Percentiles rank a stretch among this genome's conserved stretches.
phyloP scores from a whole-genome alignment of 2,329 filamentous ascomycete species.

The Pseudocercospora pini-densiflorae region DNA sequence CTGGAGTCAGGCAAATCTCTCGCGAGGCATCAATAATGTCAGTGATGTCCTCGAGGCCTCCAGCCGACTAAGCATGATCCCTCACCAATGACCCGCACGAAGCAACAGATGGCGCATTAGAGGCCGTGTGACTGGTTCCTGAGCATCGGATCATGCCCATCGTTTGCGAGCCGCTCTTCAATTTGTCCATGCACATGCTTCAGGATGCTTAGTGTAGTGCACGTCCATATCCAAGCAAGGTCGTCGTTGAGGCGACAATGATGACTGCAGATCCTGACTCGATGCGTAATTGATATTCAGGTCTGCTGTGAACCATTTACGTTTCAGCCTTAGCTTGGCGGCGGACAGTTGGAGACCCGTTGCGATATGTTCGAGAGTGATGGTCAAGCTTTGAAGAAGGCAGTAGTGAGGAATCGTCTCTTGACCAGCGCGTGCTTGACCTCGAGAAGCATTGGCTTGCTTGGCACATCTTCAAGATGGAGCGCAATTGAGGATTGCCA shows the following conservation, averaged over 20 bases:
- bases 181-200: background rate
- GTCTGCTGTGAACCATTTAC: constrained; percentile 7
- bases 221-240: background rate
- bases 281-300: constrained; percentile 7
- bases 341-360: constrained; percentile 18
- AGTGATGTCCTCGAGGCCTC: background rate
- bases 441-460: background rate
- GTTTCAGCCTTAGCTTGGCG: constrained; percentile 13
- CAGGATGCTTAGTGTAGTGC: background rate
- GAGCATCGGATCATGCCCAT: background rate
- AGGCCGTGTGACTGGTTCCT: constrained; percentile 1
- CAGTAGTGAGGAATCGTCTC: background rate
- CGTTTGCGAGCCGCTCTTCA: background rate
- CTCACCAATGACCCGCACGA: background rate
- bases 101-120: background rate
- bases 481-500: background rate
- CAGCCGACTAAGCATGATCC: constrained; percentile 4
- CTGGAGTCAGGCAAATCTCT: background rate
- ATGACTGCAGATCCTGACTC: constrained; percentile 13
- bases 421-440: background rate
- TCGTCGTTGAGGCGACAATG: constrained; percentile 4
- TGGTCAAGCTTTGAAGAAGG: background rate
- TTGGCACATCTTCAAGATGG: background rate
- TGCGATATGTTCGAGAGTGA: background rate
- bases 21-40: background rate